phyloP scores from a whole-genome alignment of 2,329 filamentous ascomycete species.

The Fusarium sp. region DNA sequence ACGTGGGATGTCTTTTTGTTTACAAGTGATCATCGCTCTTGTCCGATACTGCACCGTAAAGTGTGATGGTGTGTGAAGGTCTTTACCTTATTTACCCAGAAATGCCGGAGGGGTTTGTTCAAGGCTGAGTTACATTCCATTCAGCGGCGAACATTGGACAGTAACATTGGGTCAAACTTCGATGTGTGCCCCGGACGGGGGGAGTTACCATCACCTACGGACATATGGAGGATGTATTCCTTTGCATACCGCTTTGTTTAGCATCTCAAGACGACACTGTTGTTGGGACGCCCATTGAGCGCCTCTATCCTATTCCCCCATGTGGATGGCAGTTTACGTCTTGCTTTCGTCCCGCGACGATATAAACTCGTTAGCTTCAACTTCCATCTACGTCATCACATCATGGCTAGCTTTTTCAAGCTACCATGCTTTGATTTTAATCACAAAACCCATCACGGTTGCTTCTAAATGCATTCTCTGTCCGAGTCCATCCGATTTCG shows the following conservation, averaged over 20 bases:
- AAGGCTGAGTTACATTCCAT: slow-evolving; percentile 35
- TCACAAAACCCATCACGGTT: slow-evolving; percentile 11
- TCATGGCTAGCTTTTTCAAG: neutral
- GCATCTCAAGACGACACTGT: neutral
- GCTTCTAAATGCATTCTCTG: neutral
- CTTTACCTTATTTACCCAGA: slow-evolving; percentile 31
- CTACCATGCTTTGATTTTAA: neutral
- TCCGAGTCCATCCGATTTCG: slow-evolving; percentile 34
- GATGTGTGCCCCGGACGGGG: slow-evolving; percentile 16
- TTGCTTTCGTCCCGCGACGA: neutral
- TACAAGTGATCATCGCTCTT: slow-evolving; percentile 27
- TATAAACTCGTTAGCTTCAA: neutral
- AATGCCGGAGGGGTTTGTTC: slow-evolving; percentile 1
- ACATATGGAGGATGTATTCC: slow-evolving; percentile 6
- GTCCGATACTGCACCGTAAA: slow-evolving; percentile 4
- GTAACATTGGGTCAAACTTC: slow-evolving; percentile 10
- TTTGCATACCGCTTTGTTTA: too few species aligned
- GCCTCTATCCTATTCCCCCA: neutral
- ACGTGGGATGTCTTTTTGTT: neutral
- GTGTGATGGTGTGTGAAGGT: slow-evolving; percentile 29
- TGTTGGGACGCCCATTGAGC: too few species aligned
- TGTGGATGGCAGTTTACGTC: neutral
- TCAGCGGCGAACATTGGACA: slow-evolving; percentile 9
- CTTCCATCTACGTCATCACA: slow-evolving; percentile 18
- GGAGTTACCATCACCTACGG: slow-evolving; percentile 16